phyloP scores from a whole-genome alignment of 306 rosid genomes.

The Rosa rugosa region DNA sequence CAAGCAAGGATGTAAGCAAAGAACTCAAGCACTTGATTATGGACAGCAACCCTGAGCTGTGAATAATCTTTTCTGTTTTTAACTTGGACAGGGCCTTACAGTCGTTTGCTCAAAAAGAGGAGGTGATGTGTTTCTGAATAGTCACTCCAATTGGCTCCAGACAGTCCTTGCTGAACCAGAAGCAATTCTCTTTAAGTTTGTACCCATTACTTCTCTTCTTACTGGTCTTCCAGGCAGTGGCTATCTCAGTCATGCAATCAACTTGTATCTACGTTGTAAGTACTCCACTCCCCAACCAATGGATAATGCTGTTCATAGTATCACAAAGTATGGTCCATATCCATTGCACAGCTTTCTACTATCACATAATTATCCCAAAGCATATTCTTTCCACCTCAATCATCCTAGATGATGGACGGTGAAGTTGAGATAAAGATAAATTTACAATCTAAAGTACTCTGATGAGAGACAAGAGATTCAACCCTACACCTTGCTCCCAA shows the following conservation, averaged over 20 bases:
- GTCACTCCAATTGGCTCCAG: constrained; percentile 91
- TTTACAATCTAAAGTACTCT: not conserved
- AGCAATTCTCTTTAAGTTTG: constrained; percentile 75
- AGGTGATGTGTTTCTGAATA: constrained; percentile 66
- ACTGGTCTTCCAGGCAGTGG: constrained; percentile 96
- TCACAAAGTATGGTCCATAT: constrained; percentile 17
- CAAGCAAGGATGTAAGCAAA: constrained; percentile 93
- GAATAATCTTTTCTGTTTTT: constrained; percentile 11
- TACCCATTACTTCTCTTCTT: constrained; percentile 87
- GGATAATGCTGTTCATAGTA: not conserved
- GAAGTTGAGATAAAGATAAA: not conserved
- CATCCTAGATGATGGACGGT: not conserved
- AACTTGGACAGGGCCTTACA: constrained; percentile 68
- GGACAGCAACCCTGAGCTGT: constrained; percentile 19
- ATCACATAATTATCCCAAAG: not conserved
- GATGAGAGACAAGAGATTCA: not conserved
- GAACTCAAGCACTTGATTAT: constrained; percentile 17
- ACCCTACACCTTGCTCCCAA: not conserved
- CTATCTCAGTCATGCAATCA: constrained; percentile 96
- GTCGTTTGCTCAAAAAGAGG: constrained; percentile 79
- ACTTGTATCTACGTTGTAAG: constrained; percentile 93
- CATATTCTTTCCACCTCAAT: not conserved
- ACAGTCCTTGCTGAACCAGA: constrained; percentile 80
- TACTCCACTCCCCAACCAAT: constrained; percentile 16
- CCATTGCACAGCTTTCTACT: constrained; percentile 17